Percentiles rank a stretch among this genome's conserved stretches.
phyloP scores from a whole-genome alignment of 352 stramenopile genomes.

The Peronosclerospora sorghi region DNA sequence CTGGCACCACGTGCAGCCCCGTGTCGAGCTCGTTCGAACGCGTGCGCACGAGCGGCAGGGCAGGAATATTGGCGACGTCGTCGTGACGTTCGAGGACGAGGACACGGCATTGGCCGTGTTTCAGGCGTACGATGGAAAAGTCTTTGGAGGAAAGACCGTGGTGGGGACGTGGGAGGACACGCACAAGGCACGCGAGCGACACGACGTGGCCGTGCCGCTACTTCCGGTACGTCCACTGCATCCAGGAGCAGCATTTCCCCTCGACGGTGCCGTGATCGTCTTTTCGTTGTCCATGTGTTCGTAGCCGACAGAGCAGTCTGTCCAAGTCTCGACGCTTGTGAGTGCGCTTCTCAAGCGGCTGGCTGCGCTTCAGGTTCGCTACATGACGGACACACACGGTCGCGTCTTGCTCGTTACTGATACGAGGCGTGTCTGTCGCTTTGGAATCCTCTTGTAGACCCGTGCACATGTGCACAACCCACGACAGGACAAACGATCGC shows the following conservation, averaged over 20 bases:
- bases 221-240: no score
- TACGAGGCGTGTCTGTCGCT: neutral
- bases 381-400: no score
- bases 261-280: neutral
- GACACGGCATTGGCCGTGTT: constrained; percentile 8
- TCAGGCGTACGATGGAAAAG: constrained; percentile 15
- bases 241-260: no score
- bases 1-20: constrained; percentile 13
- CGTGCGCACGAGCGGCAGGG: neutral
- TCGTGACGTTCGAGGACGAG: constrained; percentile 10
- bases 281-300: neutral
- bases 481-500: constrained; percentile 45
- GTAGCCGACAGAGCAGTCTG: constrained; percentile 4
- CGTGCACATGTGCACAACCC: constrained; percentile 53
- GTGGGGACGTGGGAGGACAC: constrained; percentile 11
- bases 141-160: constrained; percentile 20
- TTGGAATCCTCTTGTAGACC: constrained; percentile 39
- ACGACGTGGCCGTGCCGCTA: no score
- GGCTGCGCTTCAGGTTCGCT: constrained; percentile 16
- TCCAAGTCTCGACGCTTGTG: constrained; percentile 7
- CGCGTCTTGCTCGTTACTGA: no score
- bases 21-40: constrained; percentile 14
- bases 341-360: constrained; percentile 19
- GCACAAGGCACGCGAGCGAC: neutral
- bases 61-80: constrained; percentile 12